Conservation (phyloP, 2,329 filamentous ascomycete species). For the Tolypocladium inflatum region DNA sequence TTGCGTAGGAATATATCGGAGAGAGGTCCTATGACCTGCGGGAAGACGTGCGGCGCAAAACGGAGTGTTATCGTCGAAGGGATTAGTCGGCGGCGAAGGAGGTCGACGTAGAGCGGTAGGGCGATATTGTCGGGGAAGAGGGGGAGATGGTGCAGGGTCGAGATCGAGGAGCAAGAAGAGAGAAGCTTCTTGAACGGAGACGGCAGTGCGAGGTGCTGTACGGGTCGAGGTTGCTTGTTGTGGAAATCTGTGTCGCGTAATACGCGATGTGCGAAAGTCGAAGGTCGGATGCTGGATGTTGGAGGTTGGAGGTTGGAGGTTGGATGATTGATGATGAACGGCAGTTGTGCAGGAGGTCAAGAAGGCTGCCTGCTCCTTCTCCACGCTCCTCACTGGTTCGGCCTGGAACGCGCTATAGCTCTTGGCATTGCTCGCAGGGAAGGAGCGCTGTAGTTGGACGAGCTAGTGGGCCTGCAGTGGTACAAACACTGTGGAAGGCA, state of each 20-base stretch:
- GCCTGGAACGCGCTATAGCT: neutral
- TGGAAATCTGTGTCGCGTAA: neutral
- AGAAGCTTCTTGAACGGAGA: neutral
- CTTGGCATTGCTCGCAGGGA: neutral
- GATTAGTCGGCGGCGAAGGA: neutral
- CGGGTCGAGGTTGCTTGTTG: neutral
- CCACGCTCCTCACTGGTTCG: neutral
- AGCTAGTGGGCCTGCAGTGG: neutral
- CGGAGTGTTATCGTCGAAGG: neutral
- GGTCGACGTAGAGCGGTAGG: neutral
- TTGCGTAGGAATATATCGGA: neutral
- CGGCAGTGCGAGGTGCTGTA: neutral
- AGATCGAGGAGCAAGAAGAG: neutral
- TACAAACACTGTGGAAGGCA: neutral
- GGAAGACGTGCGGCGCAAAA: neutral
- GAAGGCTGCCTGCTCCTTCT: neutral
- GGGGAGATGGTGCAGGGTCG: neutral
- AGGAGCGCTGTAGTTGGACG: neutral
- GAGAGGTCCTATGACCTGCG: neutral
- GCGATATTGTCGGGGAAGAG: neutral
- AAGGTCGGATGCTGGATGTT: conserved; percentile 3
- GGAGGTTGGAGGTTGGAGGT: neutral
- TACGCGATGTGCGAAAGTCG: neutral
- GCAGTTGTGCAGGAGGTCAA: neutral
- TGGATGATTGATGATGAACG: neutral